These are phyloP conservation scores for Pseudofabraea citricarpa DNA, from an alignment of 2,329 filamentous ascomycete genomes.

Conservation along the genomic window DNA sequence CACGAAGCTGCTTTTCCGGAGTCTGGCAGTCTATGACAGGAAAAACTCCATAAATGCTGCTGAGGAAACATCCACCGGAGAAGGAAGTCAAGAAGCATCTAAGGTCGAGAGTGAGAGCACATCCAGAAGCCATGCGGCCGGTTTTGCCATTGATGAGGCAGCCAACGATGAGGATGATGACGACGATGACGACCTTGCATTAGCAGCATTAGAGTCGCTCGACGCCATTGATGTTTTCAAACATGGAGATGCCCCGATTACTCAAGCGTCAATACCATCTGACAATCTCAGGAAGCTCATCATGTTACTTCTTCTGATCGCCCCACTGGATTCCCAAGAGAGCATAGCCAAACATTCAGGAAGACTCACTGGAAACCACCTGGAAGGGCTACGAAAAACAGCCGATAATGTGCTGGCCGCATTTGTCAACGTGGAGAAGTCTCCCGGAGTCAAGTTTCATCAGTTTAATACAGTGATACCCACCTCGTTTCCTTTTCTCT, in stretches of 20 bases:
- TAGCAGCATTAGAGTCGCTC: slow-evolving; percentile 65
- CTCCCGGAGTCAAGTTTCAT: slow-evolving; percentile 56
- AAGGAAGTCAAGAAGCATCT: slow-evolving; percentile 11
- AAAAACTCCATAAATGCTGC: slow-evolving; percentile 29
- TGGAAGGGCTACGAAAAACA: slow-evolving; percentile 53
- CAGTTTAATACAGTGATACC: slow-evolving; percentile 58
- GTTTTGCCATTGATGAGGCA: slow-evolving; percentile 39
- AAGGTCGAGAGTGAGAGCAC: slow-evolving; percentile 33
- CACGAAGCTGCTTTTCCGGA: slow-evolving; percentile 63
- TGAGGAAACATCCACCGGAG: slow-evolving; percentile 7
- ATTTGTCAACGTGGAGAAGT: slow-evolving; percentile 61
- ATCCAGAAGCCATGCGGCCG: slow-evolving; percentile 14
- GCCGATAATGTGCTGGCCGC: slow-evolving; percentile 62
- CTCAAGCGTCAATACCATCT: slow-evolving; percentile 65
- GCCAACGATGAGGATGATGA: slow-evolving; percentile 36
- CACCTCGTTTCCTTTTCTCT: slow-evolving; percentile 59
- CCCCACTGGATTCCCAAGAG: slow-evolving; percentile 61
- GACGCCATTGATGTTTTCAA: slow-evolving; percentile 59
- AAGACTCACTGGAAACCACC: slow-evolving; percentile 48
- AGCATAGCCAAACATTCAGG: slow-evolving; percentile 56
- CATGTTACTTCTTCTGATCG: slow-evolving; percentile 63
- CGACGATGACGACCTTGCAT: slow-evolving; percentile 58
- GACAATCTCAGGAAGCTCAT: slow-evolving; percentile 69
- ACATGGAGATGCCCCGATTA: slow-evolving; percentile 45
- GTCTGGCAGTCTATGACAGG: slow-evolving; percentile 67